phyloP scores from a whole-genome alignment of 805 yeast species.

The Teunomyces tritomae region DNA sequence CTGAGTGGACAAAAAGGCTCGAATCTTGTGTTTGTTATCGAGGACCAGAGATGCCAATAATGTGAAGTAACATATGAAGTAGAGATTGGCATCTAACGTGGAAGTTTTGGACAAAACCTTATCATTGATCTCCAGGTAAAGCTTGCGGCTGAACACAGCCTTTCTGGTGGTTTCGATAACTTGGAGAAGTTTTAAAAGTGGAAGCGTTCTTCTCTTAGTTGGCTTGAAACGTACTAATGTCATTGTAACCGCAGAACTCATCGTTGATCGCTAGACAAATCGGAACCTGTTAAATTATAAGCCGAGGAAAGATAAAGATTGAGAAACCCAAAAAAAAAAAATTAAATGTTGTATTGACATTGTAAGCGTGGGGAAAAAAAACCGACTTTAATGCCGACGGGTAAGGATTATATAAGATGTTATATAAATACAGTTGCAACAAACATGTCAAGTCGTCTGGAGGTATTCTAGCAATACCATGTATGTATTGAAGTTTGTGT shows the following conservation, averaged over 20 bases:
- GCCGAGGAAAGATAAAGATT: not conserved
- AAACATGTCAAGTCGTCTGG: too few relatives aligned
- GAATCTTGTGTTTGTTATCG: constrained; percentile 35
- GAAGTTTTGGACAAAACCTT: constrained; percentile 33
- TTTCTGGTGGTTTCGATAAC: constrained; percentile 14
- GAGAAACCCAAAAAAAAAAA: not conserved
- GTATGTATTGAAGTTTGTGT: too few relatives aligned
- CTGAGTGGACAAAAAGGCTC: constrained; percentile 26
- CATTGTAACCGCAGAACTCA: not conserved
- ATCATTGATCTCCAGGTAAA: constrained; percentile 41
- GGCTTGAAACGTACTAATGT: not conserved
- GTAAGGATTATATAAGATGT: not conserved
- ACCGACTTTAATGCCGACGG: not conserved
- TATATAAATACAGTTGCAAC: not conserved
- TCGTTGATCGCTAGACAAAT: not conserved
- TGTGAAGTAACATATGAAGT: constrained; percentile 44
- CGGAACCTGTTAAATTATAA: not conserved
- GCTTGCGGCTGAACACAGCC: constrained; percentile 34
- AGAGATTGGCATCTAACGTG: constrained; percentile 38
- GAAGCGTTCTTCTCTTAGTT: constrained; percentile 17
- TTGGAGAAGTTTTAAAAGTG: constrained; percentile 22
- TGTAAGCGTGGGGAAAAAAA: not conserved
- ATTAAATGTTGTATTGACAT: too few relatives aligned
- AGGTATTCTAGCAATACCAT: too few relatives aligned
- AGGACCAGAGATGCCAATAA: constrained; percentile 34